Base-by-base conservation (phyloP, 2,329 filamentous ascomycete genomes). In the Cladophialophora exuberans region DNA sequence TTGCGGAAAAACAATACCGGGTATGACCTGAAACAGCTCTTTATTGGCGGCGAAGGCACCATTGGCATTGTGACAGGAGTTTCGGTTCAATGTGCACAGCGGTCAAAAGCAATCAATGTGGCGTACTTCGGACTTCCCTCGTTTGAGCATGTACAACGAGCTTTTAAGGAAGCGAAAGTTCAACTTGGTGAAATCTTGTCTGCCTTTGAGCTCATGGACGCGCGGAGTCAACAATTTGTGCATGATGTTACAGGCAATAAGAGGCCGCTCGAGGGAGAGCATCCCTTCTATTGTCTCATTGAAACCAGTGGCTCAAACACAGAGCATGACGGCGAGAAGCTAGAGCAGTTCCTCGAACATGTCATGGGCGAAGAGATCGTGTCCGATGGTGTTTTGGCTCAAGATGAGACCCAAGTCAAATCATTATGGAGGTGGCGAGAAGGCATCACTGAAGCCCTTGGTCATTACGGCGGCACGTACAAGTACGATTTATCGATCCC, bases 401-500 rank as follows among this genome's bases (percentile, higher is more conserved):
- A 97, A 73, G 89, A 97, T 67, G 90, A 95, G 73, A 96, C 93
- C 1, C 95, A 99, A 73, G 82, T 89, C 62, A 84, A 84, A 67
- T 80, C 87, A 3, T 81, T 99, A 47, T 99, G 94, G 94, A 81
- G 83, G 56, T 97, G 92, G 85, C 85, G 94, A 61, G 94, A 99
- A 77, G 90, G 91, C 64, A 90, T 99, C 64, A 87, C 92, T 0
- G 94, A 99, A 76, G 86, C 87, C 41, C 79, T 95, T 22, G 89
- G 89, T 59, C 91, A 97, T 71, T 90, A 88, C 74, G 95, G 94
- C 55, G 94, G 92, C 39, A 92, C 94, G 6, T 99, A 99, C 82
- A 99, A 99, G 76, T 99, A 99, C 72, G 94, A 99, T 69, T 81
- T 99, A 26, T 97, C 94, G 5, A 96, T 99, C 62, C 94, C 94